A percentile compares a stretch with the other conserved stretches of the same genome.
phyloP scores from a whole-genome alignment of 306 rosid species.

The Glycine tomentella region DNA sequence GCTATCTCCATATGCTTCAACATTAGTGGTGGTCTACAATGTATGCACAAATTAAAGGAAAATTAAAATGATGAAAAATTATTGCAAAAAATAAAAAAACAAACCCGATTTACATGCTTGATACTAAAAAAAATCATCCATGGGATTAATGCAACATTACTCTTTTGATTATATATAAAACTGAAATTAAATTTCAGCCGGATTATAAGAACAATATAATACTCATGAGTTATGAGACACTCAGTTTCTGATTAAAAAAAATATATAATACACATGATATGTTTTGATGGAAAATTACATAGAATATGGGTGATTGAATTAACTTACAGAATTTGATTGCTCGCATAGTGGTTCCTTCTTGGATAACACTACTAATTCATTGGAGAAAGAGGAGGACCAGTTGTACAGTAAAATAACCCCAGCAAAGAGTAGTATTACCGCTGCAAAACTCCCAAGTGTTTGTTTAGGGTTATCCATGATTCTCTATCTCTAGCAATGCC shows the following conservation, averaged over 20 bases:
- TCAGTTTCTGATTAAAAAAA: too few species aligned
- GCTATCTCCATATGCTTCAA: conserved; percentile 40
- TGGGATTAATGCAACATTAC: background rate
- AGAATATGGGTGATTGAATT: background rate
- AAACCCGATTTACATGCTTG: too few species aligned
- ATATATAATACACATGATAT: background rate
- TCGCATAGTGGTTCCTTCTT: conserved; percentile 13
- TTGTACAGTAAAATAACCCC: conserved; percentile 45
- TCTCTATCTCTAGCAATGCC: background rate
- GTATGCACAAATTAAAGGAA: background rate
- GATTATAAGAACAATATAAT: background rate
- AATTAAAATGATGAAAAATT: background rate
- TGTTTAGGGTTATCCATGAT: conserved; percentile 48
- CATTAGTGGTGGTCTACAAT: conserved; percentile 14
- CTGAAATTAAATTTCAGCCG: background rate
- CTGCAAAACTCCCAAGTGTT: conserved; percentile 38
- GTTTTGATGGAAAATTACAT: background rate
- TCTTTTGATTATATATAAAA: too few species aligned
- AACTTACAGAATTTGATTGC: conserved; percentile 39
- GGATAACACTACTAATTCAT: conserved; percentile 27
- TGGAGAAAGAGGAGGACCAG: conserved; percentile 52
- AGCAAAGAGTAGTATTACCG: conserved; percentile 47
- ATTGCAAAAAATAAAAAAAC: background rate
- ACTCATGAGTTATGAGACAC: too few species aligned
- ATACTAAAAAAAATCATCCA: too few species aligned